Percentiles rank a stretch among this genome's conserved stretches.
These are phyloP conservation scores for Solanum ossicruentum DNA, from an alignment of 257 asterid species.

Conservation along the genomic window DNA sequence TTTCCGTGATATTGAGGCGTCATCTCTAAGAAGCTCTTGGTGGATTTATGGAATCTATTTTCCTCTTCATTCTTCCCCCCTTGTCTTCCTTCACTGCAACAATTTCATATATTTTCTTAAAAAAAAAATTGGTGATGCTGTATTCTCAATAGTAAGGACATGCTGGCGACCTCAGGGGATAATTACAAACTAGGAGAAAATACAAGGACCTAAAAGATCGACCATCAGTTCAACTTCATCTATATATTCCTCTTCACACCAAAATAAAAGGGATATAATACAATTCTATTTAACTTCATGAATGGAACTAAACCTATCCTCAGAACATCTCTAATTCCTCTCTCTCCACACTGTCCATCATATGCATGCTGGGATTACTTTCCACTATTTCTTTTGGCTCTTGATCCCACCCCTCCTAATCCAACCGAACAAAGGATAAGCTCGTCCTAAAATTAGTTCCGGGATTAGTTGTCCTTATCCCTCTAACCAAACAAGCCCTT, in stretches of 20 bases:
- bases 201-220: background rate
- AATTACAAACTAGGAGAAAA: background rate
- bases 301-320: background rate
- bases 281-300: background rate
- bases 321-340: background rate
- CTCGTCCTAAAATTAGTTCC: background rate
- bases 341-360: background rate
- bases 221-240: background rate
- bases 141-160: background rate
- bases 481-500: background rate
- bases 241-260: background rate
- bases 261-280: background rate
- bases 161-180: background rate
- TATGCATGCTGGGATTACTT: background rate
- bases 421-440: background rate
- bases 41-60: background rate
- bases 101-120: background rate
- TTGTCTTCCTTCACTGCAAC: background rate
- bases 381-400: background rate
- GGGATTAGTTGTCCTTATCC: background rate
- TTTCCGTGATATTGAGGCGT: background rate
- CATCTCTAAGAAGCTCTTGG: background rate
- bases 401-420: background rate
- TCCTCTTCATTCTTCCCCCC: background rate
- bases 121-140: background rate